These are phyloP conservation scores for Cryptococcus maquisensis DNA, from an alignment of 1,284 basidiomycete genomes.

Conservation along the genomic window DNA sequence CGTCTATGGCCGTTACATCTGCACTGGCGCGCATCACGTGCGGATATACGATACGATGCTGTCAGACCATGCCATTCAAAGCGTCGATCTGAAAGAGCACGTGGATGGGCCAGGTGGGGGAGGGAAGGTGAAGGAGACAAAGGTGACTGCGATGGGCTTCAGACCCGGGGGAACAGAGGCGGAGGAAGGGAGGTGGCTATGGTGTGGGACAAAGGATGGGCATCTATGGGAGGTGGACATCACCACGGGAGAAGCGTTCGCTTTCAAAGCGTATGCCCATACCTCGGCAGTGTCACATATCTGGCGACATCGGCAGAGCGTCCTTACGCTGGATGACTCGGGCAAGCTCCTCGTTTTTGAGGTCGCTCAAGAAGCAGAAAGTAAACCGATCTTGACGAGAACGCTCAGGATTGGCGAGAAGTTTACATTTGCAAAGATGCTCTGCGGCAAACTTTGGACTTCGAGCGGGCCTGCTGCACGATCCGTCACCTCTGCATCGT, in stretches of 20 bases:
- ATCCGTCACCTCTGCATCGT: slow-evolving; percentile 48
- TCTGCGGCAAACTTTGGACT: slow-evolving; percentile 77
- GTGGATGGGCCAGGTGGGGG: slow-evolving; percentile 47
- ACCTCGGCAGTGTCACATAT: slow-evolving; percentile 64
- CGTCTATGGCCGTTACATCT: slow-evolving; percentile 60
- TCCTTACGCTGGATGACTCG: slow-evolving; percentile 75
- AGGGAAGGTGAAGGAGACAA: slow-evolving; percentile 59
- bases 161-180: slow-evolving; percentile 55
- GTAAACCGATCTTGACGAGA: slow-evolving; percentile 53
- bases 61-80: slow-evolving; percentile 47
- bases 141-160: slow-evolving; percentile 72
- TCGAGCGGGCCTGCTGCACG: slow-evolving; percentile 46
- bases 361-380: slow-evolving; percentile 16
- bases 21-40: slow-evolving; percentile 62
- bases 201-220: slow-evolving; percentile 86
- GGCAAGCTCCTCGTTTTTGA: slow-evolving; percentile 75
- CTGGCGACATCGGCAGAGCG: slow-evolving; percentile 61
- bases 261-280: slow-evolving; percentile 62
- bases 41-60: slow-evolving; percentile 54
- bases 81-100: slow-evolving; percentile 61
- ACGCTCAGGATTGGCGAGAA: slow-evolving; percentile 72
- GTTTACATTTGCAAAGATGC: slow-evolving; percentile 68
- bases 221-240: slow-evolving; percentile 77
- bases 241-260: slow-evolving; percentile 56
- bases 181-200: slow-evolving; percentile 57